Evolutionary conservation across 768 basidiomycete species (phyloP), one percentile per base, ranked within the genome.

Genomic region (Podaxis carcinomalis): DNA sequence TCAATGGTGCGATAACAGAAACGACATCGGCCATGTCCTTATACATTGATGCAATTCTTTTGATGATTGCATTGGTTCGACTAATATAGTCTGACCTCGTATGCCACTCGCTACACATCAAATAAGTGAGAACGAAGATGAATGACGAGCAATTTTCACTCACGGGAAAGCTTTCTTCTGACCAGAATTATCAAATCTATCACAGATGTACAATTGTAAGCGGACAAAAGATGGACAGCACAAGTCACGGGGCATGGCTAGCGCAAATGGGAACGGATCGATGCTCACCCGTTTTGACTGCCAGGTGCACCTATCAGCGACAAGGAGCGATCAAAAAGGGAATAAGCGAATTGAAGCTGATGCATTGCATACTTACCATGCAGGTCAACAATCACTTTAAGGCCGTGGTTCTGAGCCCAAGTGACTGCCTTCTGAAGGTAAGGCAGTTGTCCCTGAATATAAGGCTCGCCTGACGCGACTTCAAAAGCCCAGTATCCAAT

Each of bases 401-500:
- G 70, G 7, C 87, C 86, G 65, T 90, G 72, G 25, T 79, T 78
- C 49, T 74, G 73, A 1, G 94, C 93, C 86, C 92, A 93, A 23
- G 69, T 69, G 49, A 90, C 80, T 6, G 90, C 90, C 42, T 85
- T 80, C 63, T 77, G 64, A 21, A 93, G 75, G 73, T 88, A 92
- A 19, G 85, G 80, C 36, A 89, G 75, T 70, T 92, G 91, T 11
- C 91, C 91, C 72, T 84, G 82, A 61, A 91, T 83, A 70, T 81
- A 93, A 5, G 92, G 93, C 67, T 93, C 89, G 4, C 90, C 90
- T 11, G 79, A 77, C 21, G 82, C 80, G 37, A 93, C 85, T 61
- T 95, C 92, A 67, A 88, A 93, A 1, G 90, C 92, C 92, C 92
- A 95, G 72, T 91, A 96, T 11, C 93, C 94, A 47, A 95, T 90